These are phyloP conservation scores for Zymoseptoria crescenta DNA, from an alignment of 2,329 filamentous ascomycete species.

Conservation along the genomic window DNA sequence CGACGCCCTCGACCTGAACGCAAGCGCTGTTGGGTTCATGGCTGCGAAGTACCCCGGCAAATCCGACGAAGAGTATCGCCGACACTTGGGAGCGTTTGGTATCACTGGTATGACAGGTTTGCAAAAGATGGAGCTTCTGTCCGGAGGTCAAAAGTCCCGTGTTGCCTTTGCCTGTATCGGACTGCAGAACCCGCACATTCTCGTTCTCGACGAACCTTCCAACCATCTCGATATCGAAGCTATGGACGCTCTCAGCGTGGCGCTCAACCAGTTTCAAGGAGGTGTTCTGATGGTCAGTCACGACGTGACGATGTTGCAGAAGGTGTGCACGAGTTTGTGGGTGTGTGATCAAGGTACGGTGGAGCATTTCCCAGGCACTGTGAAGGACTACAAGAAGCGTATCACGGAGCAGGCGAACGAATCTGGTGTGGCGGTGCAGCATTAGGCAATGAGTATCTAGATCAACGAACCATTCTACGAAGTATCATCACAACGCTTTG, in stretches of 20 bases:
- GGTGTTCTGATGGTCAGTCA: conserved; percentile 98
- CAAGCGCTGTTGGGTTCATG: conserved; percentile 93
- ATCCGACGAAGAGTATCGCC: conserved; percentile 92
- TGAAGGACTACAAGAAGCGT: conserved; percentile 95
- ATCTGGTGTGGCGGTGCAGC: conserved; percentile 59
- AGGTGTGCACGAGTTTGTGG: conserved; percentile 90
- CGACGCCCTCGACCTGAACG: conserved; percentile 83
- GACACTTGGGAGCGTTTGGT: conserved; percentile 79
- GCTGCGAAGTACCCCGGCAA: conserved; percentile 81
- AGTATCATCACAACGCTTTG: background rate
- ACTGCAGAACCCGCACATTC: conserved; percentile 87
- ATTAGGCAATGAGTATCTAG: conserved; percentile 17
- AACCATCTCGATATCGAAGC: conserved; percentile 99
- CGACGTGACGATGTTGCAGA: conserved; percentile 98
- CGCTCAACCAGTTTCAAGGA: conserved; percentile 78
- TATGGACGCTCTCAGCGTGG: conserved; percentile 83
- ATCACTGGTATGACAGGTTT: conserved; percentile 91
- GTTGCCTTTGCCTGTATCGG: conserved; percentile 97
- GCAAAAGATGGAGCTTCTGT: conserved; percentile 89
- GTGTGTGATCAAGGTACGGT: conserved; percentile 87
- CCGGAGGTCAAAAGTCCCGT: conserved; percentile 95
- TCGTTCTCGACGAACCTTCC: conserved; percentile 95
- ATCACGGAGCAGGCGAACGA: conserved; percentile 70
- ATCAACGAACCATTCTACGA: background rate
- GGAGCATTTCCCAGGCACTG: conserved; percentile 91